phyloP scores from a whole-genome alignment of 768 basidiomycete genomes.

The Pleurotus cornucopiae region DNA sequence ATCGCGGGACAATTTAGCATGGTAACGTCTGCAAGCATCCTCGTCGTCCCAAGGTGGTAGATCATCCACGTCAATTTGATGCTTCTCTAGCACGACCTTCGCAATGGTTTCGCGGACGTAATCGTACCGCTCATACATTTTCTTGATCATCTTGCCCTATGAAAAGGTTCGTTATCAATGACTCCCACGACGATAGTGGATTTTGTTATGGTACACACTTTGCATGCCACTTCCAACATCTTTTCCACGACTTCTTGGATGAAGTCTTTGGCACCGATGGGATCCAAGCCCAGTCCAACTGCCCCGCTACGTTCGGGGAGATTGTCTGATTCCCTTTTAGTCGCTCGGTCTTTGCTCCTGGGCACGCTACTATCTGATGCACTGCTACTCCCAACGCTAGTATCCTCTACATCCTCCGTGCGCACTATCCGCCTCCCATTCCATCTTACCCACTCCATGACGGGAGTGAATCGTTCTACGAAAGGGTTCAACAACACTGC shows the following conservation, averaged over 20 bases:
- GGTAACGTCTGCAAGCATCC: constrained; percentile 36
- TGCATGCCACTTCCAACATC: constrained; percentile 61
- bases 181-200: neutral
- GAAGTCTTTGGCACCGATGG: constrained; percentile 38
- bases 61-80: constrained; percentile 49
- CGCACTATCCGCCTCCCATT: constrained; percentile 18
- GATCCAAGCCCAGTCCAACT: constrained; percentile 34
- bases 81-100: constrained; percentile 41
- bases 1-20: constrained; percentile 54
- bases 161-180: neutral
- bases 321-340: constrained; percentile 1
- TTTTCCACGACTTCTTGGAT: constrained; percentile 55
- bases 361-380: neutral
- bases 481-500: constrained; percentile 63
- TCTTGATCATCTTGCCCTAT: constrained; percentile 65
- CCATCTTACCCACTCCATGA: constrained; percentile 41
- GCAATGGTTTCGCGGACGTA: constrained; percentile 38
- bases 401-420: constrained; percentile 8
- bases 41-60: constrained; percentile 52
- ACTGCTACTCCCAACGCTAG: constrained; percentile 1
- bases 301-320: constrained; percentile 3
- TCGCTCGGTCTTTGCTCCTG: neutral
- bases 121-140: constrained; percentile 45
- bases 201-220: constrained; percentile 27
- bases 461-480: constrained; percentile 49